phyloP scores from a whole-genome alignment of 2,329 filamentous ascomycete species.

The Tricladium varicosporioides region DNA sequence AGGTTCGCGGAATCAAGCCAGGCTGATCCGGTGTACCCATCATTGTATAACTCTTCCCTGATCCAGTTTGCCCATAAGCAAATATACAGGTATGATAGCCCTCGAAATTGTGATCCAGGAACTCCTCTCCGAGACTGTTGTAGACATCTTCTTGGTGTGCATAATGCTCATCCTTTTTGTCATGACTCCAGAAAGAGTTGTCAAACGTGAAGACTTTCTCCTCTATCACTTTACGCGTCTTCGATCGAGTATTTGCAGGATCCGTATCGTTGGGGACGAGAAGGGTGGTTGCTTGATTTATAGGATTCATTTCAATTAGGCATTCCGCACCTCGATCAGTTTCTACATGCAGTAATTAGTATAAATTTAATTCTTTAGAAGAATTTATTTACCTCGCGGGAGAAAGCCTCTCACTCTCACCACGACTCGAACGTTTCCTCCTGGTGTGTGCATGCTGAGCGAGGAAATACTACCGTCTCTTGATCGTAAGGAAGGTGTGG shows the following conservation, averaged over 20 bases:
- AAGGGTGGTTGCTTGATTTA: conserved; percentile 80
- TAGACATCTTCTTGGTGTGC: conserved; percentile 92
- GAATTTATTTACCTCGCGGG: conserved; percentile 60
- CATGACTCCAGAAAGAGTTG: conserved; percentile 97
- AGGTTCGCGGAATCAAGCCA: conserved; percentile 91
- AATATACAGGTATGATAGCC: conserved; percentile 99
- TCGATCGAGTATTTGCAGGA: conserved; percentile 54
- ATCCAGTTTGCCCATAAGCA: conserved; percentile 95
- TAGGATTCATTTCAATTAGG: conserved; percentile 87
- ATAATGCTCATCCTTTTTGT: conserved; percentile 77
- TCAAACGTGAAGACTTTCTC: conserved; percentile 95
- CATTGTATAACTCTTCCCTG: conserved; percentile 97
- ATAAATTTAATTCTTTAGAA: conserved; percentile 8
- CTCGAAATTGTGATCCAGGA: conserved; percentile 98
- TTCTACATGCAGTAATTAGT: conserved; percentile 54
- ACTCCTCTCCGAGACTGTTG: conserved; percentile 90
- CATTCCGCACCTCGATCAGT: conserved; percentile 77
- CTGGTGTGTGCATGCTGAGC: conserved; percentile 54
- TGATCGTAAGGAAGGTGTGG: conserved; percentile 74
- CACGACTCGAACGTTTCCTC: conserved; percentile 79
- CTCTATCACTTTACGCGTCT: conserved; percentile 72
- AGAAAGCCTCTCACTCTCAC: conserved; percentile 79
- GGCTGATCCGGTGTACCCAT: conserved; percentile 88
- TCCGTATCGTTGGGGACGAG: conserved; percentile 62
- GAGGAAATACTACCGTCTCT: conserved; percentile 64